Base-by-base conservation (phyloP, 2,329 filamentous ascomycete species). In the Didymella arachidicola region DNA sequence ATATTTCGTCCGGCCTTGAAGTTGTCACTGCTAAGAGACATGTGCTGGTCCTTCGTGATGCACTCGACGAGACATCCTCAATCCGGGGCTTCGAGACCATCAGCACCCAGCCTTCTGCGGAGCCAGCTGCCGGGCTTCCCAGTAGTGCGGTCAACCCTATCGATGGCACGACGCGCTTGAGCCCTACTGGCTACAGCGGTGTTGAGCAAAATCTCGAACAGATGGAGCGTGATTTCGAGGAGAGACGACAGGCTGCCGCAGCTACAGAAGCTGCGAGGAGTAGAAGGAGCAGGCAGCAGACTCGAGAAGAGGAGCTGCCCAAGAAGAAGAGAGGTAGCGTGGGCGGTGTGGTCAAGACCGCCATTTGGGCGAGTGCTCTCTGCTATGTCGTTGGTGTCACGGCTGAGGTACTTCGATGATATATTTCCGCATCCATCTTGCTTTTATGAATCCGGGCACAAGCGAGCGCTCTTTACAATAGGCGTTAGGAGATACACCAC, bases 331-430 rank as follows among this genome's bases (percentile, higher is more conserved):
- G 54, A 22, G 53, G 71, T 4, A 57, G 55, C 14, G 57, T 68
- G 10, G 63, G 64, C 0, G 53, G 67, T 29, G 68, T 76, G n/a
- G 45, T 69, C 4, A 74, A 69, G 64, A 70, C 72, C 19, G 74
- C 63, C 2, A 73, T 75, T 45, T 64, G 65, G 62, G 73, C 67
- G 2, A 62, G 60, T 5, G 69, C 68, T 6, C 57, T 57, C 42
- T 75, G 73, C 46, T 76, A 76, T 60, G 59, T 75, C 29, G 66
- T 69, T 43, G 74, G 74, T 38, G 73, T 76, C 14, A 26, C 69
- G 36, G 73, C 68, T 4, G 74, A 76, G 53, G 51, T 70, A 14
- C 32, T 56, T 34, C 41, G 57, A 14, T 59, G 41, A 59, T 18
- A 18, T 6, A 43, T 16, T 34, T 12, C 29, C 29, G 32, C 11